Evolutionary conservation across 306 rosid species (phyloP), one percentile per base, ranked within the genome.

Genomic region (Argentina anserina): DNA sequence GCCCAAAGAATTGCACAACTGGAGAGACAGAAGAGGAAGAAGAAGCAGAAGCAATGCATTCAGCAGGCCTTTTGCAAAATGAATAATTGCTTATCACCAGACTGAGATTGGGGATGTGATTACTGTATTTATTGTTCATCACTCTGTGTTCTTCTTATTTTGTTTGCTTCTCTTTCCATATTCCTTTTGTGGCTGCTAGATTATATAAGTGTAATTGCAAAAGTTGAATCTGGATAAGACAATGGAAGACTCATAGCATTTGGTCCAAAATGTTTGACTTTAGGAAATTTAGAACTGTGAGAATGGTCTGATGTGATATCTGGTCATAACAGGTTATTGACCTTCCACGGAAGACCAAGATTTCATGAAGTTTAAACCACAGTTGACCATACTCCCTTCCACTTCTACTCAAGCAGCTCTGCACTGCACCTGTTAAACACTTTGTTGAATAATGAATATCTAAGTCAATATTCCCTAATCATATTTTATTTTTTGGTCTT

Each of bases 31-130:
- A 47, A 62, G 28, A 31, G 75, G 46, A 53, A 80, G 70, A 41
- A 68, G 59, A 68, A 75, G 20, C 31, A 69, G 79, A 47, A 79
- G 71, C 37, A 80, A 25, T 29, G 66, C 18, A 29, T 50, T 68
- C 15, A 79, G 76, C 14, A 79, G 42, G 23, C 17, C 14, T 61
- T 49, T 69, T 18, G 69, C 53, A 70, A 60, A 52, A 49, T 41
- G 47, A 79, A 80, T 80, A 50, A 33, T 53, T 73, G 79, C 47
- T 43, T 46, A 46, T 46, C 55, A 15, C n/a, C 50, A 45, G 20
- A 45, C 50, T 45, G 50, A 45, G 23, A 18, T n/a, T n/a, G 20
- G 20, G 10, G 55, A 20, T 0, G n/a, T 49, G 21, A 11, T 49
- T 49, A 10, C 55, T 49, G 55, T 18, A 49, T 20, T 49, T 14